Evolutionary conservation across 345 rosid species (phyloP), one percentile per base, ranked within the genome.

Genomic region (Durio zibethinus): DNA sequence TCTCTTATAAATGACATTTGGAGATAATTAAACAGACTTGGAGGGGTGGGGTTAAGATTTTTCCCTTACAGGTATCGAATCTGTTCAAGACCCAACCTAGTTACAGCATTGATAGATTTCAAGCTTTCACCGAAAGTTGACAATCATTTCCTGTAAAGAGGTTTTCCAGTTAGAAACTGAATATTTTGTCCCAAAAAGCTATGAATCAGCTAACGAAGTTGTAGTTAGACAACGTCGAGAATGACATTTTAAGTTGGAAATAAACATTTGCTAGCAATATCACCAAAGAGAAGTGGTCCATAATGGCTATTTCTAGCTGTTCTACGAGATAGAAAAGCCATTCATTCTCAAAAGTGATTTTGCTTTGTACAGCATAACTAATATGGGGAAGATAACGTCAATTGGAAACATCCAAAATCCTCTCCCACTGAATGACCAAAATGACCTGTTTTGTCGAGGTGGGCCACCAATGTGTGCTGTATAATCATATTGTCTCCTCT

Each of bases 111-210:
- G 45, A 71, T 50, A 50, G 60, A 50, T 48, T n/a, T 72, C 47
- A 52, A 72, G 47, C 47, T 72, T 52, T 53, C 75, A 72, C 75
- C 75, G 75, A 72, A 72, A 72, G 75, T 72, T 33, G 64, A 53
- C 62, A 52, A 72, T 72, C 62, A 52, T 72, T 72, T 35, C 45
- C 47, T 20, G 35, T 72, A 72, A 71, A 71, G 74, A 31, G 52
- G 45, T 20, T 52, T 52, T 31, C 47, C 75, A 50, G 60, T 25
- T 42, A 47, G 10, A 38, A 69, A 45, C 21, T 27, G 56, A 11
- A 45, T 7, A 7, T 45, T n/a, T 65, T 47, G 57, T 45, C 23
- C 40, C 14, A 25, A 50, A 71, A 71, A 71, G 61, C 61, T 52
- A 61, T 33, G 75, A 33, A 52, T 52, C 47, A 52, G 62, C 31